Evolutionary conservation across 2,329 filamentous ascomycete species (phyloP), one percentile per base, ranked within the genome.

Genomic region (Trichoderma cornu-damae): DNA sequence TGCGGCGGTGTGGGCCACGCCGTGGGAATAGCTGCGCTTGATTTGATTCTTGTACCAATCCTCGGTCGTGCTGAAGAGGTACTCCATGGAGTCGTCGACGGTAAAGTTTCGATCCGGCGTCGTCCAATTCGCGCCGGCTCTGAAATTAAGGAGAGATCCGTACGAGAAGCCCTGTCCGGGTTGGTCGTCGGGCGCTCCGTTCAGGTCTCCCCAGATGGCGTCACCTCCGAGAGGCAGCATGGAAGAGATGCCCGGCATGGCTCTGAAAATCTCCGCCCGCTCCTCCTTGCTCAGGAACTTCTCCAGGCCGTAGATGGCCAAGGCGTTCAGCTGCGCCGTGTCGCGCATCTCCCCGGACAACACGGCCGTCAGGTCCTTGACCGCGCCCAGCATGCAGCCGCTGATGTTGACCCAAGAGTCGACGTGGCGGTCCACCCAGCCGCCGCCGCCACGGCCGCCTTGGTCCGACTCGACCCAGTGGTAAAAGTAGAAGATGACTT

Each of bases 331-430:
- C 71, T 97, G 94, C 1, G 93, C 94, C 0, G 94, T 99, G 68
- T 99, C 94, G 63, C 93, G 90, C 94, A 99, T 99, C 72, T 99
- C 94, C 28, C 94, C 94, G 0, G 92, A 96, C 1, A 99, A 78
- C 0, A 97, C 83, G 0, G 94, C 93, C 0, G 94, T 89, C 34
- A 97, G 75, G 59, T 89, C 93, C 74, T 99, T 99, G 58, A 91
- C 79, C 2, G 94, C 91, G 12, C 94, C 94, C 5, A 99, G 85
- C 93, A 99, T 96, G 72, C 93, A 99, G 5, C 94, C 94, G 63
- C 89, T 94, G 66, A 99, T 91, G 70, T 99, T 99, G 76, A 99
- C 95, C 92, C 95, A 99, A 2, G 90, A 88, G 63, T 95, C 94
- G 51, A 99, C 79, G 68, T 96, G 82, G 16, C 81, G 82, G 59